Conservation (phyloP, 2,329 filamentous ascomycete genomes). For the Lachnellula cervina region DNA sequence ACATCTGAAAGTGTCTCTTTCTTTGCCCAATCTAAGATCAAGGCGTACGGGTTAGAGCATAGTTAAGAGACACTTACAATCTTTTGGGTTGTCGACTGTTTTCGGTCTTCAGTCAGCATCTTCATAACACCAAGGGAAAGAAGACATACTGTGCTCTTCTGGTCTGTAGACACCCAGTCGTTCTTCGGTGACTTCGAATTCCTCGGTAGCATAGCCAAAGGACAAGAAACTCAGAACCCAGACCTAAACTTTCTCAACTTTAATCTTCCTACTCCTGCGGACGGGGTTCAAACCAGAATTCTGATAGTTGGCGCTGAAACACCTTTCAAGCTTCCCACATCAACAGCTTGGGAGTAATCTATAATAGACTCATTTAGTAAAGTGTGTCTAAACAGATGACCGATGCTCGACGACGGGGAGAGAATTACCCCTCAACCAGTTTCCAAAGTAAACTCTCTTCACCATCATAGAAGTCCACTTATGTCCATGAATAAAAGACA, state of each 20-base stretch:
- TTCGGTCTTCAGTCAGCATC: not conserved
- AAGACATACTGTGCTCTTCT: constrained; percentile 51
- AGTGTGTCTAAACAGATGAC: not conserved
- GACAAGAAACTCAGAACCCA: constrained; percentile 79
- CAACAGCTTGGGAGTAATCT: constrained; percentile 80
- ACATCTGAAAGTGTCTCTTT: no score
- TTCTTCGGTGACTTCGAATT: constrained; percentile 79
- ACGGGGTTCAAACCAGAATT: constrained; percentile 50
- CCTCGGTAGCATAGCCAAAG: constrained; percentile 79
- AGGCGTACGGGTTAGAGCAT: not conserved
- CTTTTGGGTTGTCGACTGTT: constrained; percentile 65
- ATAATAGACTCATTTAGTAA: constrained; percentile 29
- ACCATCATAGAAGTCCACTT: constrained; percentile 81
- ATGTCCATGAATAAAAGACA: constrained; percentile 73
- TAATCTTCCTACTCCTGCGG: not conserved
- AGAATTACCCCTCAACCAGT: constrained; percentile 54
- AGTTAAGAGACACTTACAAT: constrained; percentile 7
- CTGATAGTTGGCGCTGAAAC: constrained; percentile 75
- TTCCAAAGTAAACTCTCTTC: constrained; percentile 77
- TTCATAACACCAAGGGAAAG: no score
- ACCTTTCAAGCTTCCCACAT: constrained; percentile 73
- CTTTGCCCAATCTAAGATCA: no score
- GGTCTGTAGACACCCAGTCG: constrained; percentile 76
- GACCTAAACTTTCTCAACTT: constrained; percentile 39
- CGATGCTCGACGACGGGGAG: not conserved